Base-by-base conservation (phyloP, 345 rosid genomes). In the Balakata baccata region DNA sequence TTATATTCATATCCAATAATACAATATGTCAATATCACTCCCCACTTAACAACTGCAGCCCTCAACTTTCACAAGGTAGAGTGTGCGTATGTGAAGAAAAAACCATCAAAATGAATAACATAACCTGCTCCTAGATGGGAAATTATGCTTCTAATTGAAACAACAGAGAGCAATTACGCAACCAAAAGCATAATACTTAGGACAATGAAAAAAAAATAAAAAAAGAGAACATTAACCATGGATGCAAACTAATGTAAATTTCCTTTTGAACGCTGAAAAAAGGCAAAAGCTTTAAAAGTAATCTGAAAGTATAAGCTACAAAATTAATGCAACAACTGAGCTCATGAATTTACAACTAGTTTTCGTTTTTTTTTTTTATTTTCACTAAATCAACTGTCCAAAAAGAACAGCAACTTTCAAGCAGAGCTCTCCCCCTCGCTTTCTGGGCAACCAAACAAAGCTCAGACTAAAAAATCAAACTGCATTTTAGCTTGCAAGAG, bases 391-490 rank as follows among this genome's bases (percentile, higher is more conserved):
- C 13, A 69, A 60, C 50, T 17, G 57, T 41, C 75, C 63, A 13
- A 46, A 58, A 50, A 2, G 10, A 54, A 5, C 56, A 16, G 56
- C 20, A 51, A 51, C 1, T 51, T 51, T 0, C 6, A 51, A 29
- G 14, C 20, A 17, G 59, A n/a, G 7, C 25, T n/a, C 3, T 54
- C 23, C 59, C 25, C 62, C 17, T 66, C 56, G 41, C 69, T 60
- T 68, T 71, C 74, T 73, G 53, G 53, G 79, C 43, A 78, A 74
- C 72, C 77, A 78, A 76, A 76, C 77, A 75, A 53, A 74, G 46
- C 47, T 22, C 16, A 39, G 57, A 50, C 29, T 43, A 41, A 38
- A 64, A 84, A 72, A 49, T 73, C 51, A 46, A 82, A 73, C 79
- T 64, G 62, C 87, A 80, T 79, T 82, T 51, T 57, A 18, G 60